phyloP scores from a whole-genome alignment of 139 green algal species.

The Limnomonas spitsbergensis region DNA sequence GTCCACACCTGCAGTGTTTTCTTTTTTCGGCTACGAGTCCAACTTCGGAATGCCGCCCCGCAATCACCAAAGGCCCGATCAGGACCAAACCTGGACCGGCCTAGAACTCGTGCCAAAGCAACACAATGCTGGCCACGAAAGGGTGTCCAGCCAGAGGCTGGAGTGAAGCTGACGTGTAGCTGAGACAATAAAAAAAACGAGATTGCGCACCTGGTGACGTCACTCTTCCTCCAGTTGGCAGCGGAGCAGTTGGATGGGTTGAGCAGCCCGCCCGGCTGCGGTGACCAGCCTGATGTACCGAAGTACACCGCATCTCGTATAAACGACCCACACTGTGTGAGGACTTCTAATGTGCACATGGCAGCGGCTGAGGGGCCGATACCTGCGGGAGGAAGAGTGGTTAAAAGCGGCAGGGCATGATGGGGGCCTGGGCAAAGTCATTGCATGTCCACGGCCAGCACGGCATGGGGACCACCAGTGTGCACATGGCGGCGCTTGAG shows the following conservation, averaged over 20 bases:
- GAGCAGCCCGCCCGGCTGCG: conserved; percentile 48
- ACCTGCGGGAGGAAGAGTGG: conserved; percentile 33
- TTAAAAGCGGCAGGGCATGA: conserved; percentile 1
- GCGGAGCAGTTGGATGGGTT: conserved; percentile 36
- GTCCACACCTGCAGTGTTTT: too few relatives aligned
- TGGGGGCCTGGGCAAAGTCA: too few relatives aligned
- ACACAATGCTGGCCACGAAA: too few relatives aligned
- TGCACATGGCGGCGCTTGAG: neutral
- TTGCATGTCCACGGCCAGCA: too few relatives aligned
- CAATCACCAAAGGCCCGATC: too few relatives aligned
- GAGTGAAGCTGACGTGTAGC: too few relatives aligned
- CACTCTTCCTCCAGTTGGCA: conserved; percentile 28
- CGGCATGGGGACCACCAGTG: neutral
- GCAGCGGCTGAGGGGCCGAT: conserved; percentile 48
- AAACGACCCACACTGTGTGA: conserved; percentile 35
- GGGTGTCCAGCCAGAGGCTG: too few relatives aligned
- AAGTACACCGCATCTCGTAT: conserved; percentile 55
- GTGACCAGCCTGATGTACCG: conserved; percentile 58
- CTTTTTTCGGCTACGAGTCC: too few relatives aligned
- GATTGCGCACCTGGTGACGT: neutral
- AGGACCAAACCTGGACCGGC: too few relatives aligned
- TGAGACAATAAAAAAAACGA: neutral
- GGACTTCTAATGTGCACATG: conserved; percentile 48
- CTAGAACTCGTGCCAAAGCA: too few relatives aligned
- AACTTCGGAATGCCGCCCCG: too few relatives aligned